Conservation (phyloP, 1,139 yeast genomes). For the Kluyveromyces sp. region DNA sequence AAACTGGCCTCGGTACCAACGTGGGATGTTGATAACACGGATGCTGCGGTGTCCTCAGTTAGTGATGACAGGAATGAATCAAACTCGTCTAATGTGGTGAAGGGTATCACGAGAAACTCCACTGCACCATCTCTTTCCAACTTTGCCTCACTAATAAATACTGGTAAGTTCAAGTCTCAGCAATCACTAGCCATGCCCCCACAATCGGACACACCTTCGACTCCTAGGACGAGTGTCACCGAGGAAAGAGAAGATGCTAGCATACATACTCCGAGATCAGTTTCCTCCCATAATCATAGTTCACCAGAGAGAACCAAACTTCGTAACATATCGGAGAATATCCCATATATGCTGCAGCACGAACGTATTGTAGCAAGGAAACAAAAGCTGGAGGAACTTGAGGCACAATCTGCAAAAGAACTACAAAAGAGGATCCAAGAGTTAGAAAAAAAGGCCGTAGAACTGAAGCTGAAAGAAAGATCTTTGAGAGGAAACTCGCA, state of each 20-base stretch:
- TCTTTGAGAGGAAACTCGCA: conserved; percentile 32
- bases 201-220: conserved; percentile 20
- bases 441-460: conserved; percentile 68
- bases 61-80: conserved; percentile 4
- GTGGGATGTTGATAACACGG: conserved; percentile 13
- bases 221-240: conserved; percentile 21
- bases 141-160: conserved; percentile 30
- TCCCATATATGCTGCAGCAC: conserved; percentile 71
- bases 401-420: conserved; percentile 69
- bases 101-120: conserved; percentile 20
- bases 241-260: conserved; percentile 8
- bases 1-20: conserved; percentile 44
- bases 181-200: conserved; percentile 24
- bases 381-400: conserved; percentile 70
- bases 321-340: conserved; percentile 72
- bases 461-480: conserved; percentile 59
- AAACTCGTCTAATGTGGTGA: conserved; percentile 8
- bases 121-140: conserved; percentile 33
- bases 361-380: conserved; percentile 69
- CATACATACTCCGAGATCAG: conserved; percentile 26
- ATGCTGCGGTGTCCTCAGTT: background rate
- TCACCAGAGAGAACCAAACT: conserved; percentile 61
- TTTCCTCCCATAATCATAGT: conserved; percentile 43
- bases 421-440: conserved; percentile 67
- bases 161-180: conserved; percentile 31